Evolutionary conservation across 2,329 filamentous ascomycete species (phyloP).

Genomic region (Phoma sp.): DNA sequence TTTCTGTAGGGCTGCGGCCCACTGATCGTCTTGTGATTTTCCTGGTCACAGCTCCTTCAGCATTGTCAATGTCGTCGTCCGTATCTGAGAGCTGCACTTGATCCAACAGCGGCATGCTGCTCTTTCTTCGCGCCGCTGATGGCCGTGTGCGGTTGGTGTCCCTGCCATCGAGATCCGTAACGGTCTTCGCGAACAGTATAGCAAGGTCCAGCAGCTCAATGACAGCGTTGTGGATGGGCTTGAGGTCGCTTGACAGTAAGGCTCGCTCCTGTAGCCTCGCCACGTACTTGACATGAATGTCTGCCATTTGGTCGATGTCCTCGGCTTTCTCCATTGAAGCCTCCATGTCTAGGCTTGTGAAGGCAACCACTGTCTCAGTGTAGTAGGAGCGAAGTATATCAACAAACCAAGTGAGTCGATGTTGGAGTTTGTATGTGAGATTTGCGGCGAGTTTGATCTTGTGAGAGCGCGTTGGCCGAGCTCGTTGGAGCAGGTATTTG

Average conservation of each 20-base stretch:
- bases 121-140: slow-evolving; percentile 25
- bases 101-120: slow-evolving; percentile 20
- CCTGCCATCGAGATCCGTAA: slow-evolving; percentile 42
- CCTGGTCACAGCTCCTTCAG: slow-evolving; percentile 2
- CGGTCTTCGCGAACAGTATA: slow-evolving; percentile 70
- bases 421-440: slow-evolving; percentile 64
- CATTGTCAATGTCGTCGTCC: slow-evolving; percentile 31
- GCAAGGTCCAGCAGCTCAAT: slow-evolving; percentile 79
- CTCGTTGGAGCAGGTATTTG: slow-evolving; percentile 69
- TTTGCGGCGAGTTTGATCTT: slow-evolving; percentile 9
- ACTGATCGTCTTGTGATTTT: not conserved
- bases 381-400: slow-evolving; percentile 79
- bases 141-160: not conserved
- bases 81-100: slow-evolving; percentile 36
- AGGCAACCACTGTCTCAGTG: slow-evolving; percentile 73
- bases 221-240: slow-evolving; percentile 74
- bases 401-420: slow-evolving; percentile 78
- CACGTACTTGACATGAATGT: slow-evolving; percentile 70
- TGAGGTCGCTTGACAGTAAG: slow-evolving; percentile 72
- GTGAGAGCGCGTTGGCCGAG: slow-evolving; percentile 37
- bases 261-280: slow-evolving; percentile 70
- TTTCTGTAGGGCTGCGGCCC: slow-evolving; percentile 35
- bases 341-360: slow-evolving; percentile 65
- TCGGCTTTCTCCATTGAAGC: slow-evolving; percentile 65
- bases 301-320: slow-evolving; percentile 84